Percentiles rank a stretch among this genome's conserved stretches.
Evolutionary conservation across 202 grass and related monocot species (phyloP).

Genomic region (Cymbopogon flexuosus): DNA sequence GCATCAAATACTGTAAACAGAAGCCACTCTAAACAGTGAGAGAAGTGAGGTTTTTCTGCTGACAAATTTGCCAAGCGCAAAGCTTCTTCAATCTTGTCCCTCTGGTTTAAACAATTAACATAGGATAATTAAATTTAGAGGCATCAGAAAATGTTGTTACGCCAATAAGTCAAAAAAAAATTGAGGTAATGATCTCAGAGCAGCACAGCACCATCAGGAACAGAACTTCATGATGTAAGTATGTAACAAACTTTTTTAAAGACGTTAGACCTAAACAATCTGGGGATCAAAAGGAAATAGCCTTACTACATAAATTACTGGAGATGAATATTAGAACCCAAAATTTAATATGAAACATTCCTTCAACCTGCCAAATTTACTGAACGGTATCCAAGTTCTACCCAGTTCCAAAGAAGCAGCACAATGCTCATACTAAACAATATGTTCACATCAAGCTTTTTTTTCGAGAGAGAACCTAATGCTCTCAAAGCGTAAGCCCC

Average conservation of each 20-base stretch:
- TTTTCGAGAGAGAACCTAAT: not conserved
- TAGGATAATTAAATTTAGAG: slow-evolving; percentile 19
- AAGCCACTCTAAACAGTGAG: slow-evolving; percentile 97
- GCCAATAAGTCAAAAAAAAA: slow-evolving; percentile 15
- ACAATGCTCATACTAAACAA: not conserved
- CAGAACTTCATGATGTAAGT: not conserved
- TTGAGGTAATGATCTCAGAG: not conserved
- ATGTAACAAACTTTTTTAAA: not conserved
- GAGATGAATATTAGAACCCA: not conserved
- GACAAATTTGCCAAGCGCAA: slow-evolving; percentile 83
- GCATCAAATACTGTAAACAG: slow-evolving; percentile 99
- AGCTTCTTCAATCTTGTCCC: slow-evolving; percentile 91
- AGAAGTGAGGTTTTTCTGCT: slow-evolving; percentile 96
- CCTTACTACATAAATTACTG: not conserved
- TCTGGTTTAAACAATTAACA: slow-evolving; percentile 52
- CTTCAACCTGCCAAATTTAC: not conserved
- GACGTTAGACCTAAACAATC: not conserved
- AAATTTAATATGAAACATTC: not conserved
- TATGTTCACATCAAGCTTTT: not conserved
- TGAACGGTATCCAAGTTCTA: not conserved
- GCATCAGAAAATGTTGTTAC: slow-evolving; percentile 5
- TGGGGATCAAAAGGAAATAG: not conserved
- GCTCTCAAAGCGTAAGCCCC: not conserved
- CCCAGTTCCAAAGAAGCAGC: not conserved
- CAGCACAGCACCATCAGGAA: not conserved